Percentiles rank a stretch among this genome's conserved stretches.
Conservation (phyloP, 495 filamentous ascomycete genomes). For the Cudoniella acicularis region DNA sequence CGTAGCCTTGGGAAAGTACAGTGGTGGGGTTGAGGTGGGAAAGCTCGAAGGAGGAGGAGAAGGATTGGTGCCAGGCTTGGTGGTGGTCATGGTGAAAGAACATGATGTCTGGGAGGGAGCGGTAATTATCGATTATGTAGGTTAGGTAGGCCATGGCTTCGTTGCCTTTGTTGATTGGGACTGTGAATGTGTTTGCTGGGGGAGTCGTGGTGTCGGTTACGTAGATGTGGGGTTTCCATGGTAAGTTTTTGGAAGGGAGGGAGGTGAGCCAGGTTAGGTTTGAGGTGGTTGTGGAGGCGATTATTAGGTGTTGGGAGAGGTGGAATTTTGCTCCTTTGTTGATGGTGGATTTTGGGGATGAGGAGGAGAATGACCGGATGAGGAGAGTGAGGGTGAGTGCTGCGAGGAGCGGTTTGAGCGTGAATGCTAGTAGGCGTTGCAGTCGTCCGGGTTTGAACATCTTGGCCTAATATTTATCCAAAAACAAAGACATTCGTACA, state of each 20-base stretch:
- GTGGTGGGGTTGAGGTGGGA: conserved; percentile 36
- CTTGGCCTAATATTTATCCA: too few species aligned
- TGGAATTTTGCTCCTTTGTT: background rate
- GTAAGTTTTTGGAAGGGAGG: background rate
- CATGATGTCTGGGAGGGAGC: conserved; percentile 47
- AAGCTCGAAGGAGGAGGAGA: conserved; percentile 22
- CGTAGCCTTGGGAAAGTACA: conserved; percentile 43
- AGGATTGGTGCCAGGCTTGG: conserved; percentile 39
- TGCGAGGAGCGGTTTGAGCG: too few species aligned
- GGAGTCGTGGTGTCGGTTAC: background rate
- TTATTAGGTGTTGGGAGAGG: background rate
- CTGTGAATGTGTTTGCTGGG: background rate
- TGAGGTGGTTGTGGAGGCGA: background rate
- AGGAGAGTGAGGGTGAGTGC: background rate
- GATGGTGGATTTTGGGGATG: background rate
- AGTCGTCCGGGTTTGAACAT: too few species aligned
- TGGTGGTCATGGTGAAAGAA: conserved; percentile 45
- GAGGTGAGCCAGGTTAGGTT: background rate
- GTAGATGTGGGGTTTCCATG: background rate
- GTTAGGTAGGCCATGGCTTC: conserved; percentile 74
- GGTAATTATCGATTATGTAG: conserved; percentile 71
- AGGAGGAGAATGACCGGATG: background rate
- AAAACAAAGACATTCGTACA: too few species aligned
- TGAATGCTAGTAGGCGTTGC: too few species aligned
- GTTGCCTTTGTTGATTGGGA: conserved; percentile 68